Percentiles rank a stretch among this genome's conserved stretches.
phyloP scores from a whole-genome alignment of 164 flowering plant genomes.

The Stephania cephalantha region DNA sequence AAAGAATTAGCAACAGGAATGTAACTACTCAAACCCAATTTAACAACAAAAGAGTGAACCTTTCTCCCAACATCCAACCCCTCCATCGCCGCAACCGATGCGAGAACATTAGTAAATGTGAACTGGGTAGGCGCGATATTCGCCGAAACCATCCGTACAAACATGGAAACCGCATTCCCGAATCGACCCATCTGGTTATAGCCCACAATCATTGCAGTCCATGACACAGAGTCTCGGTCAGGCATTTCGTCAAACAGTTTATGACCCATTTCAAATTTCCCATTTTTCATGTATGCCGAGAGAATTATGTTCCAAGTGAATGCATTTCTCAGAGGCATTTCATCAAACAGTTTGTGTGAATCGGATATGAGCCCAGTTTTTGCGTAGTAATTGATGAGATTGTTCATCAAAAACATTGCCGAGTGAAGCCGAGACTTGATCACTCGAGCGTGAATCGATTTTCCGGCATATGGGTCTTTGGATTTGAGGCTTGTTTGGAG shows the following conservation, averaged over 20 bases:
- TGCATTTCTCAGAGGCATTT: conserved; percentile 26
- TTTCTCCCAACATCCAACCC: conserved; percentile 47
- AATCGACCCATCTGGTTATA: conserved; percentile 52
- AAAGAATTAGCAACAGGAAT: conserved; percentile 67
- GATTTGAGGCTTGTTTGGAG: conserved; percentile 45
- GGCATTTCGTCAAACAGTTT: conserved; percentile 46
- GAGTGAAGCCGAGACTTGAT: conserved; percentile 52
- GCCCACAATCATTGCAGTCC: conserved; percentile 78
- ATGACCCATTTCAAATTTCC: conserved; percentile 33
- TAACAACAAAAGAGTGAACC: conserved; percentile 68
- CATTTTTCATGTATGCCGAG: conserved; percentile 62
- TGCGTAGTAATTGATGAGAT: conserved; percentile 53
- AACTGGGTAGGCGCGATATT: conserved; percentile 49
- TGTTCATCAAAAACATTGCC: conserved; percentile 57
- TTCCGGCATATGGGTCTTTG: conserved; percentile 32
- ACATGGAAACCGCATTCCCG: conserved; percentile 37
- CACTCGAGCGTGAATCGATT: conserved; percentile 47
- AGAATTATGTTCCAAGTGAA: conserved; percentile 36
- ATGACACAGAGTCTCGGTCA: conserved; percentile 68
- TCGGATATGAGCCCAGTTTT: conserved; percentile 37
- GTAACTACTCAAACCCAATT: conserved; percentile 48
- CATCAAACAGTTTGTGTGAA: conserved; percentile 23
- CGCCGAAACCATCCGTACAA: conserved; percentile 47
- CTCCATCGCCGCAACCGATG: conserved; percentile 54
- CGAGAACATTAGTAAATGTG: conserved; percentile 63